These are phyloP conservation scores for Ascochyta koolunga DNA, from an alignment of 2,329 filamentous ascomycete species.

Conservation along the genomic window DNA sequence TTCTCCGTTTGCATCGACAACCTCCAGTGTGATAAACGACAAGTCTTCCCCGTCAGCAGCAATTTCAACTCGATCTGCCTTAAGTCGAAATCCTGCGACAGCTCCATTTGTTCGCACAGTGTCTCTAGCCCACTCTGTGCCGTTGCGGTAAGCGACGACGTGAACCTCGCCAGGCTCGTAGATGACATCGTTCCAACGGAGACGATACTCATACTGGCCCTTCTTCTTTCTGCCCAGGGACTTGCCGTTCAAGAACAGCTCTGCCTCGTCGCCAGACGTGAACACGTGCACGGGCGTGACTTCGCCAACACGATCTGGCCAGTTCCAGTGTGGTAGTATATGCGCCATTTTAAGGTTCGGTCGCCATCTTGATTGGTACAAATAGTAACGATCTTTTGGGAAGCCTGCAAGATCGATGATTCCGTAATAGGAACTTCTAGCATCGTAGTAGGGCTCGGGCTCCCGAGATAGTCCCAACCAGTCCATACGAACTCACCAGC, in stretches of 20 bases:
- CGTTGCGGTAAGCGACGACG: conserved; percentile 58
- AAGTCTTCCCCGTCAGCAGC: conserved; percentile 54
- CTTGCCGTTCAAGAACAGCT: conserved; percentile 60
- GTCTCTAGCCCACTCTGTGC: conserved; percentile 54
- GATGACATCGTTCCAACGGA: conserved; percentile 60
- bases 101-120: conserved; percentile 52
- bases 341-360: conserved; percentile 57
- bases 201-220: conserved; percentile 52
- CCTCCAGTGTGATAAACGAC: conserved; percentile 54
- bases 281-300: conserved; percentile 63
- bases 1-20: conserved; percentile 54
- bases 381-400: conserved; percentile 61
- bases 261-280: conserved; percentile 59
- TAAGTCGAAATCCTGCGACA: conserved; percentile 48
- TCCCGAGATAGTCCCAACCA: conserved; percentile 47
- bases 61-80: conserved; percentile 51
- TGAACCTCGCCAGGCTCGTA: conserved; percentile 57
- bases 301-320: conserved; percentile 55
- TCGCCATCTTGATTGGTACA: conserved; percentile 63
- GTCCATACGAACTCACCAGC: conserved; percentile 61
- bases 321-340: conserved; percentile 64
- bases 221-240: conserved; percentile 53
- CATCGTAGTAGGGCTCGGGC: conserved; percentile 57
- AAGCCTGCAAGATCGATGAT: conserved; percentile 65
- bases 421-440: conserved; percentile 61